Percentiles rank a stretch among this genome's conserved stretches.
These are phyloP conservation scores for Umbelopsis ramanniana DNA, from an alignment of 192 early-diverging fungal genomes.

Conservation along the genomic window DNA sequence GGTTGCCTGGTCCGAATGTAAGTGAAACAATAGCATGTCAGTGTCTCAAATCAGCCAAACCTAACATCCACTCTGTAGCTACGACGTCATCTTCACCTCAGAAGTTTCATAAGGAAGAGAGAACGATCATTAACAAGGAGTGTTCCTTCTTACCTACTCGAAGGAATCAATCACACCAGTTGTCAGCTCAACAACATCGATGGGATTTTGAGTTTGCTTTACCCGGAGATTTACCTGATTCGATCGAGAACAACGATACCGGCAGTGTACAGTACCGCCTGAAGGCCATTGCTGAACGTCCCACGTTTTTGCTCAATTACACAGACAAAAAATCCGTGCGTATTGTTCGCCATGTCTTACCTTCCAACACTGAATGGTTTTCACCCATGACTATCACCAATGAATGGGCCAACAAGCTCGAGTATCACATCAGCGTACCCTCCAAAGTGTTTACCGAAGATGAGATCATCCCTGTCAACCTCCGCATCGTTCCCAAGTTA, in stretches of 20 bases:
- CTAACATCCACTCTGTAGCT: not conserved
- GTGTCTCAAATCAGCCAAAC: too few relatives aligned
- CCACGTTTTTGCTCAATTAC: constrained; percentile 56
- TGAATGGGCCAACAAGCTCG: constrained; percentile 54
- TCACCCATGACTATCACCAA: constrained; percentile 55
- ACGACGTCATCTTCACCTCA: constrained; percentile 14
- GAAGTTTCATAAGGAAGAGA: constrained; percentile 29
- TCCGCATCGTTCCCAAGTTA: constrained; percentile 48
- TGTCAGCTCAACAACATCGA: constrained; percentile 44
- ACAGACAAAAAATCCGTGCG: constrained; percentile 31
- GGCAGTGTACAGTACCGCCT: constrained; percentile 55
- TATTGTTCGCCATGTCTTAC: constrained; percentile 51
- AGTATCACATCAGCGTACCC: constrained; percentile 59
- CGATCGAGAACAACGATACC: constrained; percentile 47
- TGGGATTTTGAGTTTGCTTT: constrained; percentile 58
- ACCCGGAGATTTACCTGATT: constrained; percentile 62
- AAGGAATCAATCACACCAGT: constrained; percentile 38
- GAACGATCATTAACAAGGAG: constrained; percentile 49
- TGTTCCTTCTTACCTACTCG: constrained; percentile 52
- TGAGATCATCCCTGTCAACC: constrained; percentile 50
- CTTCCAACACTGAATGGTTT: constrained; percentile 51
- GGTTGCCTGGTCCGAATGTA: constrained; percentile 48
- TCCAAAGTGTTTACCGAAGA: constrained; percentile 56
- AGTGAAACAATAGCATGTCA: not conserved
- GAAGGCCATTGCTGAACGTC: constrained; percentile 56